phyloP scores from a whole-genome alignment of 495 filamentous ascomycete genomes.

The Terfezia boudieri region DNA sequence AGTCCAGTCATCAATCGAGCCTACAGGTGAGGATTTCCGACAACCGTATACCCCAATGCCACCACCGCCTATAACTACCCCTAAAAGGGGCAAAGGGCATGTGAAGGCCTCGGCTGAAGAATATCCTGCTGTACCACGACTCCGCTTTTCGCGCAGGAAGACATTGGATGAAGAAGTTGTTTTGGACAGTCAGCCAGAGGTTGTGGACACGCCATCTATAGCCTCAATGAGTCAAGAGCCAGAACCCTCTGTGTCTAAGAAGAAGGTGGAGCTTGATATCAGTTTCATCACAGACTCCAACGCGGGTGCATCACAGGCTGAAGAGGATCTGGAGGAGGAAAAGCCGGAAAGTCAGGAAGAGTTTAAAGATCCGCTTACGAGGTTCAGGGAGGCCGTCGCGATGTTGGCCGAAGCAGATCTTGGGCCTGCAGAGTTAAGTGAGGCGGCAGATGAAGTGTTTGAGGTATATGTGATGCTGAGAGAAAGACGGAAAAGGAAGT shows the following conservation, averaged over 20 bases:
- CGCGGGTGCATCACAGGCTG: not conserved
- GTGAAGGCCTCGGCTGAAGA: no score
- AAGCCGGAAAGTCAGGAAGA: not conserved
- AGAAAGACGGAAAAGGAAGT: constrained; percentile 1
- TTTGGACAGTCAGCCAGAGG: not conserved
- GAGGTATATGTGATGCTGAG: constrained; percentile 8
- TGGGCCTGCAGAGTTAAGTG: constrained; percentile 2
- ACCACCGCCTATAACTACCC: no score
- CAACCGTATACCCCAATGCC: no score
- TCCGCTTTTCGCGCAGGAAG: no score
- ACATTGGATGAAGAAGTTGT: no score
- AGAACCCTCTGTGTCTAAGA: not conserved
- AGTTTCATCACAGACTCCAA: not conserved
- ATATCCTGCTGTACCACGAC: no score
- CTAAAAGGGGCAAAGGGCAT: no score
- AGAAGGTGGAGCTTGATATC: not conserved
- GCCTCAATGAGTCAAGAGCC: not conserved
- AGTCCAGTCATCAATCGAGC: no score
- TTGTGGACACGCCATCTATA: not conserved
- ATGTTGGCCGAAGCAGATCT: constrained; percentile 1
- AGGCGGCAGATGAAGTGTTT: constrained; percentile 9
- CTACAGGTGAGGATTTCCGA: no score
- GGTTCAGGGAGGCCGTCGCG: constrained; percentile 2
- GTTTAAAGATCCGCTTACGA: not conserved
- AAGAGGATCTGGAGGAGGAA: not conserved